Evolutionary conservation across 2,329 filamentous ascomycete genomes (phyloP).

Genomic region (Fusarium fracticaudum): DNA sequence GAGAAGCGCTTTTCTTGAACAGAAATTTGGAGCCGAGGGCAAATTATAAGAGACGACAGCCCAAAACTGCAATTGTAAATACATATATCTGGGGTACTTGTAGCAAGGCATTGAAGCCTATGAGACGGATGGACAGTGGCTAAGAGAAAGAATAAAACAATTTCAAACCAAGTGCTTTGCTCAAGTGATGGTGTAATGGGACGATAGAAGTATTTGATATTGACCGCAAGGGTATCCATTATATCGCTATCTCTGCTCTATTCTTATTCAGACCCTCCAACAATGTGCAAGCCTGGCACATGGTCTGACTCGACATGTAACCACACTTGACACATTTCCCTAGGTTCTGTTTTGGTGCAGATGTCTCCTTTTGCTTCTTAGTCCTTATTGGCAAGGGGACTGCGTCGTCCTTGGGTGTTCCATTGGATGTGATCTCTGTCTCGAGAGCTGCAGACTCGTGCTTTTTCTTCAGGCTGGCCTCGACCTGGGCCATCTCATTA

Average conservation of each 20-base stretch:
- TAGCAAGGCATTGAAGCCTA: slow-evolving; percentile 4
- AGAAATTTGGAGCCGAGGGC: slow-evolving; percentile 11
- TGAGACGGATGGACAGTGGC: not conserved
- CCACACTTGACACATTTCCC: slow-evolving; percentile 89
- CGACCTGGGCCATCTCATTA: slow-evolving; percentile 84
- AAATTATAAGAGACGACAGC: slow-evolving; percentile 12
- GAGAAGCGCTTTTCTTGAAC: slow-evolving; percentile 62
- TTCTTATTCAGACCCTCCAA: slow-evolving; percentile 92
- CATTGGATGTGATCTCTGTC: slow-evolving; percentile 46
- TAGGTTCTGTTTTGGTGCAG: slow-evolving; percentile 72
- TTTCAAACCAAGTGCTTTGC: not conserved
- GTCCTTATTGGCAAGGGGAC: slow-evolving; percentile 50
- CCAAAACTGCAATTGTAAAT: slow-evolving; percentile 31
- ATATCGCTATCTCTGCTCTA: slow-evolving; percentile 66
- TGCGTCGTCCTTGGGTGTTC: slow-evolving; percentile 37
- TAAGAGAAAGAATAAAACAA: slow-evolving; percentile 30
- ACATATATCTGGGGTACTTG: slow-evolving; percentile 24
- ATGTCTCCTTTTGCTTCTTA: slow-evolving; percentile 39
- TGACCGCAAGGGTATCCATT: slow-evolving; percentile 32
- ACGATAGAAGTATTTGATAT: not conserved
- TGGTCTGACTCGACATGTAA: slow-evolving; percentile 92
- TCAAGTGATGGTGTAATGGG: not conserved
- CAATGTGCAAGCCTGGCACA: slow-evolving; percentile 93
- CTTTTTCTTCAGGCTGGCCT: slow-evolving; percentile 57
- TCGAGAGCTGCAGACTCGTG: slow-evolving; percentile 39